Evolutionary conservation across 495 filamentous ascomycete genomes (phyloP), one percentile per base, ranked within the genome.

Genomic region (Copromyces sp.): DNA sequence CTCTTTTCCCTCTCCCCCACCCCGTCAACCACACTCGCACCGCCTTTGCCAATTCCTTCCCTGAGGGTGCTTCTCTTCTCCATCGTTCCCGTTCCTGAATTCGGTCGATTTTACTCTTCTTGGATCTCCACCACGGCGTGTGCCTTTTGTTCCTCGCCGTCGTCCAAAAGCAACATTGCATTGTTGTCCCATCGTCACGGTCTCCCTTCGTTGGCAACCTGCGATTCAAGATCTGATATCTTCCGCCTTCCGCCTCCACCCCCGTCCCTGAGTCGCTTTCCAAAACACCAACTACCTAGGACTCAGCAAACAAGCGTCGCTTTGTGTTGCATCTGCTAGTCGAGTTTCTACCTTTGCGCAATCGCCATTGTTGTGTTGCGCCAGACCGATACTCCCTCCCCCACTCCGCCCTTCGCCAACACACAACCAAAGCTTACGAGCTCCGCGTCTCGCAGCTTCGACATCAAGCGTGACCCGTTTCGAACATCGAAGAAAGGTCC

Each of bases 11-110:
- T 53, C 68, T 59, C 72, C 38, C 73, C 68, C 65, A 47, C 71
- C 70, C 40, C 72, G 44, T 69, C 73, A 69, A 68, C 70, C 32
- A 65, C 69, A 72, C 47, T 70, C 79, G 79, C 79, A 79, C 79
- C 79, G 79, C 79, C 79, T 80, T 74, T 76, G 79, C 74, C 79
- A 81, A 81, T 77, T 35, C 40, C 61, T 72, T 76, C 78, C 79
- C 77, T 72, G 41, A 73, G 77, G 79, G 78, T 78, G 77, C 78
- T 77, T 76, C 76, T 80, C 75, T 80, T 81, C 78, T 79, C 80
- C 72, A 77, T 70, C 75, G 75, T 77, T 77, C 73, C 73, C 75
- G 69, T 79, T 76, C 71, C 72, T 73, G 73, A 65, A 39, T 71
- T 74, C 73, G 74, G 74, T 78, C 73, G 78, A 73, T 73, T 78